Evolutionary conservation across 169 alveolate genomes (phyloP), one percentile per base, ranked within the genome.

Genomic region (Sarcocystis neurona): DNA sequence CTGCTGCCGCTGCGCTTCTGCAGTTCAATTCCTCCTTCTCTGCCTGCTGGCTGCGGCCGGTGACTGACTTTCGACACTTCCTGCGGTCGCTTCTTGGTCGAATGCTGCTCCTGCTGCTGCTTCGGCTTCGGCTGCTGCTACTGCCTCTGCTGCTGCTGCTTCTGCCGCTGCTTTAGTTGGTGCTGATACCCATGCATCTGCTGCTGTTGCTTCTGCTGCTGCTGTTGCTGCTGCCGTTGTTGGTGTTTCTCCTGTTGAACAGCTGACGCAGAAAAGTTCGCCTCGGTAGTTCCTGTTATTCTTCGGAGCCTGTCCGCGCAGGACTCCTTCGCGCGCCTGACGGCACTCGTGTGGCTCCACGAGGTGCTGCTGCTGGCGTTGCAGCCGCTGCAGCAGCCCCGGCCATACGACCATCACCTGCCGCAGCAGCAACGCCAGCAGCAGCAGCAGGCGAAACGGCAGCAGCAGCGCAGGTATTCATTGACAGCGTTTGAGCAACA

Each of bases 341-440:
- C 93, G n/a, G 89, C 93, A 18, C 60, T 90, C 44, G 90, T 85
- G 39, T 90, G 93, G 93, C 87, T 90, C 43, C 85, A 80, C 32
- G 88, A 75, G 82, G 74, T 72, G 56, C 91, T 79, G 30, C 80
- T 66, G 78, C 87, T 80, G 50, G 72, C 77, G 46, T 82, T 74
- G 53, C 93, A 77, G 46, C 84, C 85, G 50, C 79, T 43, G 47
- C 68, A 47, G 39, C 88, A 44, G 79, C 93, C 50, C 27, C 87
- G 56, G 60, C 84, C 32, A 68, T 70, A 12, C 32, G 79, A 4
- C 30, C 79, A 27, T 39, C 53, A 18, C 70, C 66, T 2, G 66
- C 85, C 72, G 68, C 84, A 30, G 84, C 72, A 63, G 70, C 70
- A 2, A 58, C 70, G 72, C 72, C 39, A 58, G 34, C 15, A 58